phyloP scores from a whole-genome alignment of 1,139 yeast species.

The Geotrichum australiense region DNA sequence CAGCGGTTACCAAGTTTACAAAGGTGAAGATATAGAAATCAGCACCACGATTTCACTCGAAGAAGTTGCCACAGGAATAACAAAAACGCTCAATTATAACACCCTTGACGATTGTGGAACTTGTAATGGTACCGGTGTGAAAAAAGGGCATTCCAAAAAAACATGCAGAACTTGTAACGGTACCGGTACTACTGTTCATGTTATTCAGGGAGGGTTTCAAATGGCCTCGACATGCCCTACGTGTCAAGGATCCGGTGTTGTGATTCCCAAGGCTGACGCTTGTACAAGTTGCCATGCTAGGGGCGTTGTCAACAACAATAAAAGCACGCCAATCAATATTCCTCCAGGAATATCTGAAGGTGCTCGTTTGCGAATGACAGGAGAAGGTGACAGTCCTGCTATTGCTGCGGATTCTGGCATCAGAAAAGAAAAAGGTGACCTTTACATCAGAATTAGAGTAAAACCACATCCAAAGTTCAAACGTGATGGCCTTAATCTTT shows the following conservation, averaged over 20 bases:
- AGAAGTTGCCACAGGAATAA: constrained; percentile 77
- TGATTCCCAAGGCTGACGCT: constrained; percentile 57
- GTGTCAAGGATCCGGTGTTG: constrained; percentile 87
- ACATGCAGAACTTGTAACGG: constrained; percentile 91
- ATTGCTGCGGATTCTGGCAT: constrained; percentile 40
- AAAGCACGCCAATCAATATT: constrained; percentile 68
- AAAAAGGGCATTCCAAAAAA: constrained; percentile 63
- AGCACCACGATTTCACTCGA: constrained; percentile 68
- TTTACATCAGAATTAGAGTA: constrained; percentile 74
- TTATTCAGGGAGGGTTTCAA: constrained; percentile 88
- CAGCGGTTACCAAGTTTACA: constrained; percentile 55
- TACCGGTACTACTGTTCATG: constrained; percentile 81
- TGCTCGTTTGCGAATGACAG: constrained; percentile 71
- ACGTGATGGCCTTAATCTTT: constrained; percentile 57
- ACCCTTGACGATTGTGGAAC: constrained; percentile 72
- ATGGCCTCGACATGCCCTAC: constrained; percentile 89
- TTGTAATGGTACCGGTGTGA: constrained; percentile 82
- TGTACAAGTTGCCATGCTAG: constrained; percentile 83
- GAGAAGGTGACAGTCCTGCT: constrained; percentile 87
- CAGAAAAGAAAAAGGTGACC: constrained; percentile 71
- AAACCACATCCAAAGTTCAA: constrained; percentile 64
- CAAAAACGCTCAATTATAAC: constrained; percentile 59
- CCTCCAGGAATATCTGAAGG: constrained; percentile 92
- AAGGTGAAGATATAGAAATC: constrained; percentile 86
- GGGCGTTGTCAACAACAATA: constrained; percentile 67